Evolutionary conservation across 306 rosid species (phyloP), one percentile per base, ranked within the genome.

Genomic region (Castanospermum australe): DNA sequence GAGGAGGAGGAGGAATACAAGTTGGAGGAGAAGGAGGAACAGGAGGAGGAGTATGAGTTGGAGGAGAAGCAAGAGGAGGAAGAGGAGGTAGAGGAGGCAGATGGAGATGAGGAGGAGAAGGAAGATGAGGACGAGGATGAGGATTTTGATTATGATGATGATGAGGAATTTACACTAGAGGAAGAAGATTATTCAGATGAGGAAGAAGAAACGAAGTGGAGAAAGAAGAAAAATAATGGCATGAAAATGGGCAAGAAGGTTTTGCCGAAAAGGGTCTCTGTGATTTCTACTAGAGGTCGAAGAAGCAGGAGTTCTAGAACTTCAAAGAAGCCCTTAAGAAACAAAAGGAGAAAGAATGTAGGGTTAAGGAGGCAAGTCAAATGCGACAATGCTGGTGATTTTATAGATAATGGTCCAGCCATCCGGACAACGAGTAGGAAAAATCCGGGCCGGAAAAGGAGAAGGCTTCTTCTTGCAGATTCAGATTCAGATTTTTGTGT

Each of bases 151-250:
- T 86, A 47, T n/a, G n/a, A n/a, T n/a, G n/a, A n/a, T 1, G 92
- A 88, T 5, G 99, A 92, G 79, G 97, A 92, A 65, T 93, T 93
- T 83, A 81, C 86, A n/a, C 87, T 77, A 3, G 92, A 88, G 76
- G 97, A 93, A 77, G 99, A 93, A 71, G 93, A 90, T 79, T 91
- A 69, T 73, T 86, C 90, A 0, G 96, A 89, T 18, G 84, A 81
- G 69, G 99, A 91, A 75, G 93, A 91, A 78, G 87, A 78, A 61
- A 38, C 24, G 1, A 76, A 47, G 71, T 79, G 56, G 61, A 76
- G 71, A 82, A 90, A 66, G 85, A 93, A 80, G 94, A 87, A 68
- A 82, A 86, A 57, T 67, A 69, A 78, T 59, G 63, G 76, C 60
- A 28, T 41, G 82, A 90, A 86, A 86, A 56, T 67, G 45, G 74